These are phyloP conservation scores for Firmiana major DNA, from an alignment of 345 rosid species.

Conservation along the genomic window DNA sequence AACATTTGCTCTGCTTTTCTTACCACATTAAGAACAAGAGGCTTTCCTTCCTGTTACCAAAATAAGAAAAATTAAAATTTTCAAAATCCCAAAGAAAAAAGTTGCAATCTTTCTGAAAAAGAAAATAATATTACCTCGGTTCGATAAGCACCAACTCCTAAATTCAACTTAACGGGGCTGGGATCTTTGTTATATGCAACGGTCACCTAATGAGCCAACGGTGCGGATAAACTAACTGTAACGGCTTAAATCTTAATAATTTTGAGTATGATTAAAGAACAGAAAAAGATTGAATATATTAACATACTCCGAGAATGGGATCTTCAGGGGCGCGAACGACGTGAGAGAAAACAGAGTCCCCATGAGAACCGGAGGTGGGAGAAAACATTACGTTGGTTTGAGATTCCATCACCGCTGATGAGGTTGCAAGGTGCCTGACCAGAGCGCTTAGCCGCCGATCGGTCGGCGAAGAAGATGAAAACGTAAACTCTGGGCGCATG, in stretches of 20 bases:
- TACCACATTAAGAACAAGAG: conserved; percentile 77
- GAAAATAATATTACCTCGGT: conserved; percentile 57
- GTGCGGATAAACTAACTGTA: neutral
- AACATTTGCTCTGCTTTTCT: conserved; percentile 77
- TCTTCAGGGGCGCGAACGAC: conserved; percentile 85
- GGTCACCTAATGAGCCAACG: conserved; percentile 53
- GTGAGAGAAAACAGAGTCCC: conserved; percentile 71
- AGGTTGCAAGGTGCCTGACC: conserved; percentile 37
- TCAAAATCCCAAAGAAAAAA: neutral
- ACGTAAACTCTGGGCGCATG: conserved; percentile 11
- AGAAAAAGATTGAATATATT: neutral
- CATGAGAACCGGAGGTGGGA: conserved; percentile 36
- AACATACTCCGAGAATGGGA: conserved; percentile 76
- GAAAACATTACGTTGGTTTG: conserved; percentile 31
- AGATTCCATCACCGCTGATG: conserved; percentile 5
- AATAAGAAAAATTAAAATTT: conserved; percentile 9
- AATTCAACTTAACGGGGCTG: conserved; percentile 83
- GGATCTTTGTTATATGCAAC: conserved; percentile 91
- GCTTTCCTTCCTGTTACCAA: conserved; percentile 76
- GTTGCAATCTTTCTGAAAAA: neutral
- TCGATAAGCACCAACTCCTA: conserved; percentile 95
- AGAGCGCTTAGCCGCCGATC: conserved; percentile 51
- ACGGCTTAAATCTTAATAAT: neutral
- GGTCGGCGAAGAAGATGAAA: conserved; percentile 28
- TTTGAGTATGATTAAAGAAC: neutral